Base-by-base conservation (phyloP, 108 stramenopile species). In the Halocafeteria seosinensis region DNA sequence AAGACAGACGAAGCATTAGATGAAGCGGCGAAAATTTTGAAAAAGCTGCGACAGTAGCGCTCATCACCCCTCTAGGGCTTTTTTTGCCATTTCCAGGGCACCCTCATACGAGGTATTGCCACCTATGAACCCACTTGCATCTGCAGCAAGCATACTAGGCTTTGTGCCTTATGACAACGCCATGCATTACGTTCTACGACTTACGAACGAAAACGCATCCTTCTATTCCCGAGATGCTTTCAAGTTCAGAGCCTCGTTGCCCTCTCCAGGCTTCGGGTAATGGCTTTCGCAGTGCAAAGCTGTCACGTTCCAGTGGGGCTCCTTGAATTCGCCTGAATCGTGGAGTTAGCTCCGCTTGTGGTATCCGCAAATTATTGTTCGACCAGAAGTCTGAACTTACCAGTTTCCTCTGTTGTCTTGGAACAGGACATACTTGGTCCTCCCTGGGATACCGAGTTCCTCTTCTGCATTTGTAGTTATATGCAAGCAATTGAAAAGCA, bases 111-210 rank as follows among this genome's bases (percentile, higher is more conserved):
- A 91, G 38, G 78, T 74, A 68, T 92, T 89, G 27, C 94, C 97
- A 1, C 97, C 97, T 64, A 98, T 98, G 69, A 98, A 98, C 28
- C 97, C 97, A 53, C 85, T 81, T 17, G 89, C 91, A 75, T 98
- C n/a, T n/a, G n/a, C n/a, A n/a, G n/a, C n/a, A n/a, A n/a, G n/a
- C n/a, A n/a, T n/a, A n/a, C n/a, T n/a, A n/a, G n/a, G n/a, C n/a
- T n/a, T n/a, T n/a, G n/a, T n/a, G n/a, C n/a, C n/a, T n/a, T n/a
- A n/a, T n/a, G n/a, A n/a, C n/a, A n/a, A n/a, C n/a, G n/a, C n/a
- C n/a, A n/a, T n/a, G n/a, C n/a, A n/a, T n/a, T n/a, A n/a, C n/a
- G n/a, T n/a, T n/a, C n/a, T n/a, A n/a, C n/a, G n/a, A n/a, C n/a
- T n/a, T n/a, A n/a, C n/a, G 97, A 37, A 85, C 84, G 71, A 98